Evolutionary conservation across 148 eudicot species (phyloP).

Genomic region (Limonium bicolor): DNA sequence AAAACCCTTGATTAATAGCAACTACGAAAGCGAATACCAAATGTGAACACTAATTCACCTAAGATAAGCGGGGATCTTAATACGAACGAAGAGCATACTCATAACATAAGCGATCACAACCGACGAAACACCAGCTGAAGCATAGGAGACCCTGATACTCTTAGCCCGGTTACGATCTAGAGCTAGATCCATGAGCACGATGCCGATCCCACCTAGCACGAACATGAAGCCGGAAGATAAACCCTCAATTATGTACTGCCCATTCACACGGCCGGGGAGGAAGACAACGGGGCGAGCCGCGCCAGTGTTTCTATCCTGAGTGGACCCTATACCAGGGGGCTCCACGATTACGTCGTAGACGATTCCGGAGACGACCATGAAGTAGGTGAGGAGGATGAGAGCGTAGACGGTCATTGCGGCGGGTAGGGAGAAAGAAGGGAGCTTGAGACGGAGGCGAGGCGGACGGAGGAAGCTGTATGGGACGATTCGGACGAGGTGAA

Average conservation of each 20-base stretch:
- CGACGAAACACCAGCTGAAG: slow-evolving; percentile 33
- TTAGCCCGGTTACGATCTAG: slow-evolving; percentile 37
- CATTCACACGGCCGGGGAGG: slow-evolving; percentile 80
- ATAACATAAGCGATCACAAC: slow-evolving; percentile 53
- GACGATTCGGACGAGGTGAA: slow-evolving; percentile 30
- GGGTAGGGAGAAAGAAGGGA: slow-evolving; percentile 62
- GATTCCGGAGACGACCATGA: slow-evolving; percentile 81
- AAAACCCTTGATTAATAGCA: too few species aligned
- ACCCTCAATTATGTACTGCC: slow-evolving; percentile 92
- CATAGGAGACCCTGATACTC: slow-evolving; percentile 53
- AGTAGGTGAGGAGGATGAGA: slow-evolving; percentile 78
- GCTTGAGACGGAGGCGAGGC: slow-evolving; percentile 68
- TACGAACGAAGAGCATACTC: slow-evolving; percentile 89
- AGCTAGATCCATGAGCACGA: slow-evolving; percentile 61
- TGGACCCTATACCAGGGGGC: slow-evolving; percentile 90
- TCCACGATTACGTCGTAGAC: slow-evolving; percentile 90
- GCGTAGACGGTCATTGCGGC: slow-evolving; percentile 51
- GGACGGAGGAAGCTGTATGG: slow-evolving; percentile 55
- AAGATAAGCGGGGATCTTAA: slow-evolving; percentile 84
- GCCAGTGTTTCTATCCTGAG: slow-evolving; percentile 58
- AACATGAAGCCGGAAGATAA: slow-evolving; percentile 92
- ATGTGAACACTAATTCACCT: too few species aligned
- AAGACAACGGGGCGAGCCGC: slow-evolving; percentile 82
- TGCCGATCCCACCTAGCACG: slow-evolving; percentile 70
- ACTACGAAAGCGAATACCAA: too few species aligned